Base-by-base conservation (phyloP, 768 basidiomycete species). In the Trametes villosa region DNA sequence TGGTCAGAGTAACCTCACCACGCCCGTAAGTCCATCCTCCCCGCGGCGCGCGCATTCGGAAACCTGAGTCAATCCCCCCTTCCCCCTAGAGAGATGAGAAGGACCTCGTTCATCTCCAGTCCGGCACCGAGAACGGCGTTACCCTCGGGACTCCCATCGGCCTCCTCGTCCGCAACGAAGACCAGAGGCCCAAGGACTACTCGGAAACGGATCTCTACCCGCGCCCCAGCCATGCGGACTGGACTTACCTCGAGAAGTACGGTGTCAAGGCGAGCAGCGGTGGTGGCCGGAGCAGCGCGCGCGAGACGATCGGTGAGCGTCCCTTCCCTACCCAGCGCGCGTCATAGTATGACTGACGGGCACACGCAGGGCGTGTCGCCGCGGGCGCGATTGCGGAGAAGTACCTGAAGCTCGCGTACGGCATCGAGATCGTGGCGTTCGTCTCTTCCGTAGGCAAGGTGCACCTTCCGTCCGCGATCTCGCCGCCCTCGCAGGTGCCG, bases 371-470 rank as follows among this genome's bases (percentile, higher is more conserved):
- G 27, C 91, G 97, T 51, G 97, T 99, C 30, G 97, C 97, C 6
- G 97, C 97, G 11, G 97, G 97, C 33, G 94, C 97, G 12, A 98
- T 99, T 68, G 97, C 97, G 5, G 97, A 98, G 77, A 93, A 87
- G 73, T 99, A 98, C 76, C 83, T 99, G 54, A 92, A 86, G 67
- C 74, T 85, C 53, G 94, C 86, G 11, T 88, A 89, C 71, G 94
- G 94, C 27, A 86, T 98, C 63, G 93, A 98, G 76, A 94, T 98
- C 62, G 91, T 99, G 30, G 97, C 96, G 0, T 98, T 99, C 71
- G 97, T 98, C 27, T 92, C 91, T 4, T 94, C 92, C 13, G 97
- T 98, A 11, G 97, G 97, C 60, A 97, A 96, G 74, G 82, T 98
- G 50, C 86, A 88, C 69, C 75, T 99, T 13, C 93, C 92, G 2